Evolutionary conservation across 176 grass and related monocot species (phyloP), one percentile per base, ranked within the genome.

Genomic region (Juncus effusus): DNA sequence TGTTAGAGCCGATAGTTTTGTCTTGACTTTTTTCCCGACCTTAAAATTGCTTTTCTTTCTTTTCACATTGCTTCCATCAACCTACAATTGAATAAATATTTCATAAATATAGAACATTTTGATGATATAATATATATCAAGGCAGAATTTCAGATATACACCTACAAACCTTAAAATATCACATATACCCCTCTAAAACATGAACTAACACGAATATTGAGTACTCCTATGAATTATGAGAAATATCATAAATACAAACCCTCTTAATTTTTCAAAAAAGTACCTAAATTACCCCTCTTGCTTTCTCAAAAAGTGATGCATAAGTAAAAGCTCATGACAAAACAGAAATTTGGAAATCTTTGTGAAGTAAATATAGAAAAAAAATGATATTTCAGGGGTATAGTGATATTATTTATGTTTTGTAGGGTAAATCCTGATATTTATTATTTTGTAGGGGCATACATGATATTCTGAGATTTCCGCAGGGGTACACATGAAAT

Each of bases 1-100:
- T 9, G 64, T 3, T 36, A 93, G 74, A 16, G 85, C 81, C 11
- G 88, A 80, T 72, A 99, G 64, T 56, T 87, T 90, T 8, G 88
- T 99, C 76, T 93, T 93, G 63, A 99, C 67, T 64, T 84, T 87
- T 71, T 90, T 93, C 81, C 94, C 88, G 4, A 89, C 85, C 73
- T 89, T 88, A 84, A 97, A 97, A 13, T 64, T 84, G 0, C 78
- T 47, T n/a, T 84, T 82, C 60, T 59, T 83, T 44, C 54, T 84
- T 59, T 83, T 95, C 54, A 41, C 80, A 0, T 71, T 80, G 77
- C 76, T 64, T 6, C 77, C 86, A 76, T 97, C 94, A 13, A 86
- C 74, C 94, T 97, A 81, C 64, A 80, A 0, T 3, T 3, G 38
- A 2, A 4, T 51, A 9, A 69, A 8, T 40, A 69, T 40, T 13